Base-by-base conservation (phyloP, 176 grass and related monocot species). In the Metroxylon sagu region DNA sequence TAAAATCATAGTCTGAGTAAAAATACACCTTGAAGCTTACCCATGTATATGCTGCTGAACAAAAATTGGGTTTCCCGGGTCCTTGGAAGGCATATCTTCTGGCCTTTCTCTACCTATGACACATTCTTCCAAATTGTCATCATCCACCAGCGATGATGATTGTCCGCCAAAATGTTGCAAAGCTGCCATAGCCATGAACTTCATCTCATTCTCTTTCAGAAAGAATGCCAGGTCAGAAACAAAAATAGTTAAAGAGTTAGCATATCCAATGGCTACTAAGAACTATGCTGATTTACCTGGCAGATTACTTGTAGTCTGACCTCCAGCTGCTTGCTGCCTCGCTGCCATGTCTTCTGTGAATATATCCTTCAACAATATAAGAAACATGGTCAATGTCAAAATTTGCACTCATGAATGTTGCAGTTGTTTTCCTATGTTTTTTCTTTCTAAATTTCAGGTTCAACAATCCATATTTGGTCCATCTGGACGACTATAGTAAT, bases 191-290 rank as follows among this genome's bases (percentile, higher is more conserved):
- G 59, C 52, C 16, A 57, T 19, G 17, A 77, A 63, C 15, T 76
- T 86, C 67, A 76, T 76, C 72, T 77, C 71, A 18, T 80, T 79
- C 74, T 59, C 80, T 88, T 74, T 75, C 60, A 74, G 51, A 26
- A 28, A 19, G 15, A 66, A 58, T 25, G 21, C 19, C 10, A 77
- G 65, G 29, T 56, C 18, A 68, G 31, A 0, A 56, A 80, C 39
- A 75, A 23, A 76, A 50, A 61, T 43, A 21, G 52, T 62, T n/a
- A n/a, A 4, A 23, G 25, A 84, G 59, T 59, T 78, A 48, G 25
- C 48, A 54, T 3, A 52, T 19, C 19, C 0, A 54, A 60, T 31
- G 57, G 10, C 35, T 43, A 10, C 3, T 43, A 12, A 58, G 50
- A 52, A 28, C 59, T 35, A 48, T 30, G 50, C 16, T 54, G 51